Conservation (phyloP, 495 filamentous ascomycete genomes). For the Aspergillus incahuasiensis region DNA sequence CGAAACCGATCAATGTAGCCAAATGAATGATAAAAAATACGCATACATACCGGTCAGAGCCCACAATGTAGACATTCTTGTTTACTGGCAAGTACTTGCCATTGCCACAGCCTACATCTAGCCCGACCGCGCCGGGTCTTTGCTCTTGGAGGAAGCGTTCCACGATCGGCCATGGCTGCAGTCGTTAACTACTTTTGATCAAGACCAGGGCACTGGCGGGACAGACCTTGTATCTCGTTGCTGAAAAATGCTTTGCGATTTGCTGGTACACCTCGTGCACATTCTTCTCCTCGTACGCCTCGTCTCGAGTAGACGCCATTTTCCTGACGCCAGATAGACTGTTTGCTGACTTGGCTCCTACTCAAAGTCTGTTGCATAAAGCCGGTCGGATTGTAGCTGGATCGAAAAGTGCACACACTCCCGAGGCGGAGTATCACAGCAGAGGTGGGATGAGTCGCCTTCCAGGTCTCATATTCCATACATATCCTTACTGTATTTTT, state of each 20-base stretch:
- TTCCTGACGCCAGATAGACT: not conserved
- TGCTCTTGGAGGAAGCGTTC: slow-evolving; percentile 69
- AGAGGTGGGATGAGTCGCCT: not conserved
- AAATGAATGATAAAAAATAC: not conserved
- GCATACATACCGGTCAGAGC: slow-evolving; percentile 68
- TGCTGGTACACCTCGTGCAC: slow-evolving; percentile 93
- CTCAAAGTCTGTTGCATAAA: not conserved
- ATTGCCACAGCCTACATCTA: slow-evolving; percentile 91
- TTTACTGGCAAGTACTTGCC: slow-evolving; percentile 91
- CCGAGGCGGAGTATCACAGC: not conserved
- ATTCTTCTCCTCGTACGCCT: slow-evolving; percentile 72
- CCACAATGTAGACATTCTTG: slow-evolving; percentile 72
- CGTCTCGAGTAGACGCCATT: slow-evolving; percentile 14
- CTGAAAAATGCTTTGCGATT: slow-evolving; percentile 91
- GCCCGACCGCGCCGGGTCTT: slow-evolving; percentile 68
- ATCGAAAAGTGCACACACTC: not conserved
- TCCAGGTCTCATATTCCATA: too few species aligned
- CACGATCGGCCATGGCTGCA: slow-evolving; percentile 86
- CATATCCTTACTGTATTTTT: not conserved
- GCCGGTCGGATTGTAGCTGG: not conserved
- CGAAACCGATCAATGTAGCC: not conserved
- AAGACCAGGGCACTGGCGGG: not conserved
- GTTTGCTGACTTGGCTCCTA: too few species aligned
- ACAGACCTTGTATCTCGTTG: slow-evolving; percentile 81
- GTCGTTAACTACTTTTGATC: not conserved